These are phyloP conservation scores for Aphanomyces astaci DNA, from an alignment of 352 stramenopile genomes.

Conservation along the genomic window DNA sequence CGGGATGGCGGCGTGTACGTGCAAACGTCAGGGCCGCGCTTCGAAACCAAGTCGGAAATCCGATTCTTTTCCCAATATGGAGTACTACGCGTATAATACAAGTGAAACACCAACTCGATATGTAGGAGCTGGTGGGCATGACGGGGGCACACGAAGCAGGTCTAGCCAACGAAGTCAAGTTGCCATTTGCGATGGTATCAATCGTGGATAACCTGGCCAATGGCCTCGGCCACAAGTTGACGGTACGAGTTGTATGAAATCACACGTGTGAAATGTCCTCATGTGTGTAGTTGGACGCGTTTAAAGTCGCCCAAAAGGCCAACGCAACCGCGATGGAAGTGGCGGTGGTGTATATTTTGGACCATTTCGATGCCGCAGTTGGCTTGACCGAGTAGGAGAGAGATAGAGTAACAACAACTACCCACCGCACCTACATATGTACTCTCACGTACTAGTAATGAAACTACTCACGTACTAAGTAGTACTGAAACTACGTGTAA, in stretches of 20 bases:
- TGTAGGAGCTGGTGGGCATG: conserved; percentile 78
- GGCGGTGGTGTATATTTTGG: conserved; percentile 50
- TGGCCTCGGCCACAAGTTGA: conserved; percentile 68
- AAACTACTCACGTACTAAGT: no score
- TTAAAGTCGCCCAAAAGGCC: conserved; percentile 67
- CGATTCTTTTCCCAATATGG: conserved; percentile 82
- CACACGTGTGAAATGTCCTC: not conserved
- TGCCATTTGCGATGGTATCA: conserved; percentile 80
- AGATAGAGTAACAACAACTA: not conserved
- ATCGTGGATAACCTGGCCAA: conserved; percentile 88
- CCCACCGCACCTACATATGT: no score
- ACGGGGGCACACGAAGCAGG: conserved; percentile 82
- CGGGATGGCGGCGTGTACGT: conserved; percentile 80
- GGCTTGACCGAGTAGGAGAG: not conserved
- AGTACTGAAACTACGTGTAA: no score
- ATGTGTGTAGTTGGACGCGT: conserved; percentile 30
- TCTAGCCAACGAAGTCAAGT: conserved; percentile 68
- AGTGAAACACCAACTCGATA: not conserved
- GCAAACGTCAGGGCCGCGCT: conserved; percentile 74
- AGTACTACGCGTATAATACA: conserved; percentile 16
- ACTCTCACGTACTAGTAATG: no score
- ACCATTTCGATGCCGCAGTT: conserved; percentile 31
- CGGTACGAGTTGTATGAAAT: conserved; percentile 28
- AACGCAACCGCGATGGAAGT: conserved; percentile 64
- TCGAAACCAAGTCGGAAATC: conserved; percentile 88